Evolutionary conservation across 768 basidiomycete genomes (phyloP).

Genomic region (Kwoniella europaea): DNA sequence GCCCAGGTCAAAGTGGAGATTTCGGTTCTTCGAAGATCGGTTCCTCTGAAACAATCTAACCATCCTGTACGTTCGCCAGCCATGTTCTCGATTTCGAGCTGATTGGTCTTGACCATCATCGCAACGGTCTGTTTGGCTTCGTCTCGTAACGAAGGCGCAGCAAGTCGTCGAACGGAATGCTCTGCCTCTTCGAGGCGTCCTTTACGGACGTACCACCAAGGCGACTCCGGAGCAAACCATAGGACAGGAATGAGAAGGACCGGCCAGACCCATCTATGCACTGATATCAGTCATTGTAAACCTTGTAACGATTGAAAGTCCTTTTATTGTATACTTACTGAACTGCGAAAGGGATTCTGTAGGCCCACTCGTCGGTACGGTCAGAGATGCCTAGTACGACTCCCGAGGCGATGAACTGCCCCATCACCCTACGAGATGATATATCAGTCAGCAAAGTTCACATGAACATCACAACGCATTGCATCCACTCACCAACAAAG

Average conservation of each 20-base stretch:
- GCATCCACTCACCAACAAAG: conserved; percentile 51
- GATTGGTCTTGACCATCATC: conserved; percentile 58
- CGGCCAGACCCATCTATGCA: conserved; percentile 37
- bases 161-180: conserved; percentile 21
- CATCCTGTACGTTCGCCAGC: conserved; percentile 47
- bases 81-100: conserved; percentile 50
- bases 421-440: neutral
- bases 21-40: conserved; percentile 56
- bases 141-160: conserved; percentile 25
- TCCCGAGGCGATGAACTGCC: conserved; percentile 40
- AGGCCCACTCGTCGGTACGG: conserved; percentile 35
- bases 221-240: conserved; percentile 41
- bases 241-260: conserved; percentile 37
- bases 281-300: conserved; percentile 9
- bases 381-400: conserved; percentile 39
- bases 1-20: conserved; percentile 60
- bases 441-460: too few relatives aligned
- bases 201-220: conserved; percentile 50
- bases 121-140: conserved; percentile 53
- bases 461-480: neutral
- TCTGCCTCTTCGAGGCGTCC: conserved; percentile 44
- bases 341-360: conserved; percentile 40
- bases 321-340: conserved; percentile 20
- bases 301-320: neutral
- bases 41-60: conserved; percentile 57